Evolutionary conservation across 129 eudicot genomes (phyloP).

Genomic region (Gnaphalium uliginosum): DNA sequence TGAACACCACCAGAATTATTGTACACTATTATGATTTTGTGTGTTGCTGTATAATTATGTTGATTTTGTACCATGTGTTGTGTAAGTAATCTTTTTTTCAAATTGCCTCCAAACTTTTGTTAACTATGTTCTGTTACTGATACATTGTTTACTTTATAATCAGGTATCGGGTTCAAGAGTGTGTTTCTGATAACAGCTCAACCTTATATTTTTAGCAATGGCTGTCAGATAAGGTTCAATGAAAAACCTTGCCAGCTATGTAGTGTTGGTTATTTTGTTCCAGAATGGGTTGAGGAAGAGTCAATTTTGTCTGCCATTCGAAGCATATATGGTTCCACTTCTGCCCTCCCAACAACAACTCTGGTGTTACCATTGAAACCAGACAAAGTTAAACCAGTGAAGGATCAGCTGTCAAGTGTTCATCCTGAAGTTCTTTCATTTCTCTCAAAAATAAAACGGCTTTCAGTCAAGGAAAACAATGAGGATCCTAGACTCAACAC

Average conservation of each 20-base stretch:
- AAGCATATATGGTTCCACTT: conserved; percentile 35
- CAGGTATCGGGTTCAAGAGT: conserved; percentile 68
- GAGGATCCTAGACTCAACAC: conserved; percentile 41
- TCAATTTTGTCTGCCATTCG: conserved; percentile 37
- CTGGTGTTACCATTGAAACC: conserved; percentile 49
- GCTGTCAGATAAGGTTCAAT: conserved; percentile 53
- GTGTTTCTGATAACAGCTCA: conserved; percentile 60
- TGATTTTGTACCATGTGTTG: too few relatives aligned
- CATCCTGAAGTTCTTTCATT: conserved; percentile 60
- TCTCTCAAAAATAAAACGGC: conserved; percentile 52
- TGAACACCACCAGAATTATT: too few relatives aligned
- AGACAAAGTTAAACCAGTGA: conserved; percentile 51
- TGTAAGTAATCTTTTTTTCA: too few relatives aligned
- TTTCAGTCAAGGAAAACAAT: conserved; percentile 49
- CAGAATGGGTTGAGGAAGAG: conserved; percentile 59
- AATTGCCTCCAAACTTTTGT: too few relatives aligned
- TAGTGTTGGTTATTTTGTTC: conserved; percentile 57
- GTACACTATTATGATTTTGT: too few relatives aligned
- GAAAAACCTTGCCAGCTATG: conserved; percentile 51
- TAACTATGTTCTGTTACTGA: background rate
- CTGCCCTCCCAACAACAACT: conserved; percentile 52
- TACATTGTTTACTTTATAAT: background rate
- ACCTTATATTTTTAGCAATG: conserved; percentile 62
- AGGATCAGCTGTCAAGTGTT: conserved; percentile 49
- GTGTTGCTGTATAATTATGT: too few relatives aligned